phyloP scores from a whole-genome alignment of 306 rosid genomes.

The Quercus bicolor region DNA sequence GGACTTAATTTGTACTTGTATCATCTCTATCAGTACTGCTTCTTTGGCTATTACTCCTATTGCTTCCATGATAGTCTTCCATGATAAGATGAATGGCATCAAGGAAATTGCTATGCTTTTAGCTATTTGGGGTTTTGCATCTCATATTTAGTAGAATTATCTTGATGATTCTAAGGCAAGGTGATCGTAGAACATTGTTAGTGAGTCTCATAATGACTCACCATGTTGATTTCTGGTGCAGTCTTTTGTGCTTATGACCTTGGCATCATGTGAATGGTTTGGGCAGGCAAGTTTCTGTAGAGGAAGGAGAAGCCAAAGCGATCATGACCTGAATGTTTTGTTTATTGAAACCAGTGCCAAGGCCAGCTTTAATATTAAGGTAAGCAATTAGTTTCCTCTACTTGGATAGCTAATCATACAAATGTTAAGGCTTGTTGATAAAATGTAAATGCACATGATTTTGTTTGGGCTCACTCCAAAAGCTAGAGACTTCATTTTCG shows the following conservation, averaged over 20 bases:
- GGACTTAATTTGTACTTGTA: constrained; percentile 56
- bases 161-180: constrained; percentile 59
- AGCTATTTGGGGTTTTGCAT: constrained; percentile 71
- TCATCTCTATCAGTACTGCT: constrained; percentile 65
- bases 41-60: constrained; percentile 48
- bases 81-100: constrained; percentile 75
- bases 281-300: constrained; percentile 80
- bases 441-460: no score
- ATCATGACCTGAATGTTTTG: constrained; percentile 71
- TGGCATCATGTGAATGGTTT: constrained; percentile 2
- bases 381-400: background rate
- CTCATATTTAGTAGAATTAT: constrained; percentile 56
- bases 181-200: constrained; percentile 10
- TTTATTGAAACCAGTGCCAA: constrained; percentile 36
- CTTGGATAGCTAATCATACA: background rate
- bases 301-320: constrained; percentile 84
- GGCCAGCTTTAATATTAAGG: no score
- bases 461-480: no score
- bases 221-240: background rate
- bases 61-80: constrained; percentile 69
- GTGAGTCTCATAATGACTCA: constrained; percentile 25
- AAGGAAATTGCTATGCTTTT: constrained; percentile 65
- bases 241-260: constrained; percentile 13
- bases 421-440: background rate
- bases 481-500: no score